Evolutionary conservation across 768 basidiomycete genomes (phyloP), one percentile per base, ranked within the genome.

Genomic region (Xerocomus potaroensis): DNA sequence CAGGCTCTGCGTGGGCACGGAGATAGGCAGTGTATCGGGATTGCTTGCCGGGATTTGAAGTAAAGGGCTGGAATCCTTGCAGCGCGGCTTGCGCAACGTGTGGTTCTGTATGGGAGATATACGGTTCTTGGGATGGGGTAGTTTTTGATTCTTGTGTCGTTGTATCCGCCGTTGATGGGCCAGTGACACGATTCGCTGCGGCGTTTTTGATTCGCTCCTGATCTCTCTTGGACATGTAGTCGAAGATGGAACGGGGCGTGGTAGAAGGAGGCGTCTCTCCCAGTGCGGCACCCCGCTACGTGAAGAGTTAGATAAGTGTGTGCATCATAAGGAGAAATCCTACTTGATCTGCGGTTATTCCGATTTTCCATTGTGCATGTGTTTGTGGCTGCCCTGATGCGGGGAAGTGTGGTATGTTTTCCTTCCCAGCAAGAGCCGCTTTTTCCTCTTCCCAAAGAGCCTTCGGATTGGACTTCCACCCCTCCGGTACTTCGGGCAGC

Each of bases 171-270:
- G 57, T 53, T 8, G 66, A 56, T n/a, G 60, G 57, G n/a, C 57
- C 55, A 0, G 48, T 43, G 5, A 56, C 45, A 7, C 63, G 57
- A 8, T 51, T 55, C 7, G 75, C 57, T 11, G 77, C 63, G 22
- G 88, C 76, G 23, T 74, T 75, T 58, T 83, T 75, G 14, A 99
- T 75, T 6, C 94, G 83, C 49, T 96, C 93, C 46, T 82, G 79
- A 58, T 95, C 91, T 58, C 93, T 94, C 53, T 86, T 80, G 0
- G 96, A 95, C 63, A 98, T 81, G 62, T 83, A 98, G 36, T 98
- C 94, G 63, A 95, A 97, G 14, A 99, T 80, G 0, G 95, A 97
- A 10, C 81, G 81, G 2, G 87, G 79, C 12, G 76, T 78, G 3
- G 81, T 68, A 11, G 82, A 75, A 10, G 89, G 71, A 10, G 81